These are phyloP conservation scores for Colletotrichum karsti DNA, from an alignment of 2,329 filamentous ascomycete species.

Conservation along the genomic window DNA sequence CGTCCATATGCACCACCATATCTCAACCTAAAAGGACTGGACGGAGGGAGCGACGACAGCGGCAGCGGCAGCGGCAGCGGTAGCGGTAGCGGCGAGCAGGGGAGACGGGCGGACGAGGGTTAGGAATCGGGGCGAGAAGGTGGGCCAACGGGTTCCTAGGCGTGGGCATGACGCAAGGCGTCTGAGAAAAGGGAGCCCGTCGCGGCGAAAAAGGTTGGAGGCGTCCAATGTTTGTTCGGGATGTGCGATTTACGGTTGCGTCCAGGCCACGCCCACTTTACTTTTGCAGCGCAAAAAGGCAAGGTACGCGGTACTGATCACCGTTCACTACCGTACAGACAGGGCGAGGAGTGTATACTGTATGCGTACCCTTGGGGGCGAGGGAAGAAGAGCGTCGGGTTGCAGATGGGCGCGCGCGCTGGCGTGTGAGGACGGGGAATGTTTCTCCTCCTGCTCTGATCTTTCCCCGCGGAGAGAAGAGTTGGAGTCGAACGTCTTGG, in stretches of 20 bases:
- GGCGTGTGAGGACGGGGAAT: neutral
- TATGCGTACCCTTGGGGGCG: conserved; percentile 4
- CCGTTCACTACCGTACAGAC: too few species aligned
- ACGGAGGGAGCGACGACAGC: conserved; percentile 3
- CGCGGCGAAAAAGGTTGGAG: conserved; percentile 22
- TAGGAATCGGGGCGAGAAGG: conserved; percentile 22
- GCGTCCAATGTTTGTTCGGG: conserved; percentile 27
- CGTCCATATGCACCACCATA: conserved; percentile 48
- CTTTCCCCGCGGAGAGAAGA: conserved; percentile 3
- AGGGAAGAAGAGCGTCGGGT: conserved; percentile 5
- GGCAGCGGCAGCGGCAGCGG: conserved; percentile 1
- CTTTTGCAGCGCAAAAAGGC: neutral
- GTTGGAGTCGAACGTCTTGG: neutral
- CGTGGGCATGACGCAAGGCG: conserved; percentile 28
- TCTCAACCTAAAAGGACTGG: conserved; percentile 1
- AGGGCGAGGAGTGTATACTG: too few species aligned
- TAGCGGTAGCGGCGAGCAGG: conserved; percentile 3
- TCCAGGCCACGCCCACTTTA: conserved; percentile 14
- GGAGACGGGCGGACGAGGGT: conserved; percentile 6
- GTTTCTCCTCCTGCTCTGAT: neutral
- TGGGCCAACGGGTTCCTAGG: conserved; percentile 28
- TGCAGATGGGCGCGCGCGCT: conserved; percentile 6
- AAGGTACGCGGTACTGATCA: neutral
- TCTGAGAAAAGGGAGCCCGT: conserved; percentile 22
- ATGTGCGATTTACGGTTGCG: conserved; percentile 24